Conservation (phyloP, 2,329 filamentous ascomycete species). For the Fusarium sp. region DNA sequence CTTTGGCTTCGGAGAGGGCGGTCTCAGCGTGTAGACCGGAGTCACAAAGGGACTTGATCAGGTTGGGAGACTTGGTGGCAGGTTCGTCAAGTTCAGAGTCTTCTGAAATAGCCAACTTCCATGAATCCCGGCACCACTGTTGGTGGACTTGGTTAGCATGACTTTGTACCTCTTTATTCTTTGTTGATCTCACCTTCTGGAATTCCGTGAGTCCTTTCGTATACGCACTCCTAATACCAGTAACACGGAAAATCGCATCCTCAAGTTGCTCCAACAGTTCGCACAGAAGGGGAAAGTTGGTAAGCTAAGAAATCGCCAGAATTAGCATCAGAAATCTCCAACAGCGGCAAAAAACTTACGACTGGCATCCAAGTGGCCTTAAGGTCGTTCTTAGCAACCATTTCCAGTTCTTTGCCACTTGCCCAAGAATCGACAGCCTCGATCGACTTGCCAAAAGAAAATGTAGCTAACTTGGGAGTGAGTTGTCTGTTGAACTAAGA, state of each 20-base stretch:
- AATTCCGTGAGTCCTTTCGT: constrained; percentile 11
- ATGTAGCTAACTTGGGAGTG: constrained; percentile 30
- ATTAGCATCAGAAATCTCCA: background rate
- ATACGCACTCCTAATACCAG: constrained; percentile 11
- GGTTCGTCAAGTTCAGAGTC: background rate
- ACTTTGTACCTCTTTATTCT: background rate
- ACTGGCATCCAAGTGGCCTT: constrained; percentile 47
- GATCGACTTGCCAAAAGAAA: constrained; percentile 42
- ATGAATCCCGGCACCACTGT: constrained; percentile 14
- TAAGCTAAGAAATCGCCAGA: background rate
- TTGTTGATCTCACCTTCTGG: constrained; percentile 2
- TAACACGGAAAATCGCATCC: background rate
- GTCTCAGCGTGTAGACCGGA: constrained; percentile 39
- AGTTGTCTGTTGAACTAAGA: background rate
- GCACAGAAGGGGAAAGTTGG: constrained; percentile 15
- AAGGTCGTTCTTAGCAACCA: constrained; percentile 45
- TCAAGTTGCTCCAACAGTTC: constrained; percentile 18
- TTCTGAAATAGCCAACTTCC: background rate
- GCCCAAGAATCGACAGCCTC: constrained; percentile 41
- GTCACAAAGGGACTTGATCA: constrained; percentile 36
- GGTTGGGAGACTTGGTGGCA: constrained; percentile 10
- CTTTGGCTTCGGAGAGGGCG: constrained; percentile 45
- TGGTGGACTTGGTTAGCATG: background rate
- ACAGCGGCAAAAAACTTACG: constrained; percentile 15
- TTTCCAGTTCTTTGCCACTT: constrained; percentile 28